Evolutionary conservation across 2,329 filamentous ascomycete genomes (phyloP).

Genomic region (Penicillium sclerotiorum): DNA sequence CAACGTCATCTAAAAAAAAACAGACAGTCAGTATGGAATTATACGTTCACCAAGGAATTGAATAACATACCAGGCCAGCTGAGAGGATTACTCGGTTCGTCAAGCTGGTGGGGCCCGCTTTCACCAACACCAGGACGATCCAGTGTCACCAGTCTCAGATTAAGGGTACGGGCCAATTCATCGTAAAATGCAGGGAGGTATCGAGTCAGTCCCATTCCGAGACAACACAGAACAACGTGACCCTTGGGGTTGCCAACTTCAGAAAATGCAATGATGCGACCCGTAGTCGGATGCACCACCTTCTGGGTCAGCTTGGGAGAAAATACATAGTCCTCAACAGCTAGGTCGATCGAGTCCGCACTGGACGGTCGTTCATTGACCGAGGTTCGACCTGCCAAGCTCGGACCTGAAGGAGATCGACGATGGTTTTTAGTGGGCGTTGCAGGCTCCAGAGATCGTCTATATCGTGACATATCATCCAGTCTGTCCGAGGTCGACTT

Average conservation of each 20-base stretch:
- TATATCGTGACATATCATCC: conserved; percentile 32
- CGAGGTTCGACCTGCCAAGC: conserved; percentile 44
- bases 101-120: conserved; percentile 75
- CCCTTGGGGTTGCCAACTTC: conserved; percentile 93
- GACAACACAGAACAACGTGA: conserved; percentile 91
- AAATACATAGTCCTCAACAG: conserved; percentile 80
- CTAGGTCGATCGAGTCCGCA: conserved; percentile 83
- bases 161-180: conserved; percentile 85
- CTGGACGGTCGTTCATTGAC: conserved; percentile 73
- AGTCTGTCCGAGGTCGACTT: conserved; percentile 34
- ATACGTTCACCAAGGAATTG: too few relatives aligned
- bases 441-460: conserved; percentile 32
- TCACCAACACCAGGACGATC: conserved; percentile 93
- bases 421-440: conserved; percentile 36
- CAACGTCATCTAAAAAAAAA: conserved; percentile 73
- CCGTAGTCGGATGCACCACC: conserved; percentile 81
- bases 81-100: conserved; percentile 80
- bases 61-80: conserved; percentile 83
- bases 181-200: conserved; percentile 98
- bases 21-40: too few relatives aligned
- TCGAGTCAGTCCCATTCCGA: conserved; percentile 95
- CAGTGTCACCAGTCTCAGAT: conserved; percentile 86
- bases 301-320: conserved; percentile 85
- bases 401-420: conserved; percentile 43
- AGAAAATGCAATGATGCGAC: conserved; percentile 88